Conservation (phyloP, 2,329 filamentous ascomycete genomes). For the Cordyceps tenuipes region DNA sequence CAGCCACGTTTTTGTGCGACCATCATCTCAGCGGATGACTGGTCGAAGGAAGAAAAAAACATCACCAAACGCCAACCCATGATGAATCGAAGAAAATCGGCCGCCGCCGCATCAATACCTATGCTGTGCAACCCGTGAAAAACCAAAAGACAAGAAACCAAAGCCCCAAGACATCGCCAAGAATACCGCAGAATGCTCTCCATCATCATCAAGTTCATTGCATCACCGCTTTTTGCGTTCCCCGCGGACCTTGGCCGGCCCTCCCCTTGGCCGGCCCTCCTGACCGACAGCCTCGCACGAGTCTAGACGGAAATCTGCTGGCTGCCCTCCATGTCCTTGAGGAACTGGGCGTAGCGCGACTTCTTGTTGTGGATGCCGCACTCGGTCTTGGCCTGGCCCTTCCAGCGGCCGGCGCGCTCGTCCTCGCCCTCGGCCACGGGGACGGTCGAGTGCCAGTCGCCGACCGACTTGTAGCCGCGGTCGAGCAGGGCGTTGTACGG, state of each 20-base stretch:
- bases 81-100: slow-evolving; percentile 5
- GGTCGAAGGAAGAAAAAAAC: neutral
- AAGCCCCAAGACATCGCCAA: neutral
- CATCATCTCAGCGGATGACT: neutral
- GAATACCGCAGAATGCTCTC: neutral
- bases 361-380: slow-evolving; percentile 99
- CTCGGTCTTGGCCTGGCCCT: slow-evolving; percentile 91
- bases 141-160: neutral
- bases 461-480: slow-evolving; percentile 93
- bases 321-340: slow-evolving; percentile 65
- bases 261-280: neutral
- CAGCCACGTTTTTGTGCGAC: neutral
- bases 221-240: neutral
- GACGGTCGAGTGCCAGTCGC: slow-evolving; percentile 95
- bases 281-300: neutral
- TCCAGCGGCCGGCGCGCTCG: slow-evolving; percentile 93
- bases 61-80: slow-evolving; percentile 1
- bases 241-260: neutral
- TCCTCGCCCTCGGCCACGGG: slow-evolving; percentile 88
- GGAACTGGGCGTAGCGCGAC: slow-evolving; percentile 81
- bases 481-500: slow-evolving; percentile 92
- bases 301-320: slow-evolving; percentile 30
- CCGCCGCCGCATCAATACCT: neutral
- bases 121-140: slow-evolving; percentile 7
- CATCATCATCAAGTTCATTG: slow-evolving; percentile 10